Percentiles rank a stretch among this genome's conserved stretches.
These are phyloP conservation scores for Huntiella moniliformis DNA, from an alignment of 2,329 filamentous ascomycete species.

Conservation along the genomic window DNA sequence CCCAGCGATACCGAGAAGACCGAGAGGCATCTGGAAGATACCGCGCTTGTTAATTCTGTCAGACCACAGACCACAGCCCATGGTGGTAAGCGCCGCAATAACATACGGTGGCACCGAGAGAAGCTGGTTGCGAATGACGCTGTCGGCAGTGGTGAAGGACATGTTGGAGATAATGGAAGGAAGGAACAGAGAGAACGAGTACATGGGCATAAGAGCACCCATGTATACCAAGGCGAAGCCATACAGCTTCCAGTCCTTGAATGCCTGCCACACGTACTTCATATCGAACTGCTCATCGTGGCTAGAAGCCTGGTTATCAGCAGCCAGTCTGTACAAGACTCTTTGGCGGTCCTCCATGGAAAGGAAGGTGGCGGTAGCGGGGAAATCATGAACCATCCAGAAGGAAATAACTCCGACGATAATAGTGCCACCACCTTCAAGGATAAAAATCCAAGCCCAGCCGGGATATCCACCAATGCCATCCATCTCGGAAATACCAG, in stretches of 20 bases:
- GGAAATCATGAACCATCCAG: constrained; percentile 71
- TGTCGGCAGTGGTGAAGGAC: constrained; percentile 21
- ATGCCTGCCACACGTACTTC: constrained; percentile 49
- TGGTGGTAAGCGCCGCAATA: constrained; percentile 20
- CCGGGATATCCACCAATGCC: constrained; percentile 37
- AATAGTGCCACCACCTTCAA: constrained; percentile 53
- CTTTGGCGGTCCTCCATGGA: constrained; percentile 48
- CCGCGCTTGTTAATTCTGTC: constrained; percentile 58
- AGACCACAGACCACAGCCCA: constrained; percentile 42
- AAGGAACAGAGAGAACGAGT: constrained; percentile 60
- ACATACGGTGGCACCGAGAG: constrained; percentile 29
- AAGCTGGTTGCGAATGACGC: constrained; percentile 22
- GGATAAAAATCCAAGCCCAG: constrained; percentile 49
- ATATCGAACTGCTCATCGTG: constrained; percentile 58
- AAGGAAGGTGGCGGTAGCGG: constrained; percentile 56
- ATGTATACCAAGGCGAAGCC: constrained; percentile 59
- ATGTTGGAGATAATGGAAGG: constrained; percentile 53
- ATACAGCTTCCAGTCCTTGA: constrained; percentile 76
- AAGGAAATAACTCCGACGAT: constrained; percentile 49
- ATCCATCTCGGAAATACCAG: constrained; percentile 51
- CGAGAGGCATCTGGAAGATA: constrained; percentile 58
- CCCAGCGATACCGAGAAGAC: constrained; percentile 52
- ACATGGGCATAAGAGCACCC: constrained; percentile 53
- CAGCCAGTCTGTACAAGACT: constrained; percentile 49
- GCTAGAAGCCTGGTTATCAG: constrained; percentile 57